Conservation (phyloP, 148 eudicot genomes). For the Camellia granthamiana region DNA sequence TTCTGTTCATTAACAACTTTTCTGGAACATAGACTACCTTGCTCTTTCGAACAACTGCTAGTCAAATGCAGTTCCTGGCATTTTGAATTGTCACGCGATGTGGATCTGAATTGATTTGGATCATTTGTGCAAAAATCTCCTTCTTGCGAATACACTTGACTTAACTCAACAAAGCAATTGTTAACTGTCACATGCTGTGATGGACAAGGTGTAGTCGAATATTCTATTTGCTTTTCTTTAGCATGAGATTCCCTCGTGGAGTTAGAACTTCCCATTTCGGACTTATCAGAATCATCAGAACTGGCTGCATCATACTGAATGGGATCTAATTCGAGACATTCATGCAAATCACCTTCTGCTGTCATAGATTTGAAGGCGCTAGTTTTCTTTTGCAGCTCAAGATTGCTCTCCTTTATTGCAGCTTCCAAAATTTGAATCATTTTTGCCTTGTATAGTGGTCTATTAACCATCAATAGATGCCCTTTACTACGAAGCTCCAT, state of each 20-base stretch:
- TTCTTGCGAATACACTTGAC: constrained; percentile 35
- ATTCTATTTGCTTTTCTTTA: constrained; percentile 28
- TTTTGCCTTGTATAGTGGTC: constrained; percentile 82
- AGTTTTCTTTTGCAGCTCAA: constrained; percentile 32
- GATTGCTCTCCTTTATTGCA: constrained; percentile 44
- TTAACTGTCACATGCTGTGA: constrained; percentile 33
- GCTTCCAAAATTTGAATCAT: constrained; percentile 84
- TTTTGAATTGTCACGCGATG: constrained; percentile 9
- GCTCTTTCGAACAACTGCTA: constrained; percentile 23
- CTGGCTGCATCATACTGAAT: constrained; percentile 47
- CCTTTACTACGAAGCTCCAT: constrained; percentile 68
- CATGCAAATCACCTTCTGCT: constrained; percentile 39
- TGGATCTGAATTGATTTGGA: not conserved
- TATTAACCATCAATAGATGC: constrained; percentile 74
- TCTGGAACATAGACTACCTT: constrained; percentile 18
- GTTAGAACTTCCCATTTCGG: constrained; percentile 21
- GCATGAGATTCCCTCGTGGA: constrained; percentile 15
- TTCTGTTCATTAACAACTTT: constrained; percentile 39
- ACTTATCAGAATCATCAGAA: constrained; percentile 67
- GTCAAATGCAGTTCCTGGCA: constrained; percentile 17
- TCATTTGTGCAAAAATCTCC: constrained; percentile 15
- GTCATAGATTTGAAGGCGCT: constrained; percentile 15
- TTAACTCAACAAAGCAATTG: constrained; percentile 41
- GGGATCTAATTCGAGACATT: constrained; percentile 59
- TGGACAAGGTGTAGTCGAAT: constrained; percentile 20